Percentiles rank a stretch among this genome's conserved stretches.
Evolutionary conservation across 306 rosid species (phyloP).

Genomic region (Adenanthera pavonina): DNA sequence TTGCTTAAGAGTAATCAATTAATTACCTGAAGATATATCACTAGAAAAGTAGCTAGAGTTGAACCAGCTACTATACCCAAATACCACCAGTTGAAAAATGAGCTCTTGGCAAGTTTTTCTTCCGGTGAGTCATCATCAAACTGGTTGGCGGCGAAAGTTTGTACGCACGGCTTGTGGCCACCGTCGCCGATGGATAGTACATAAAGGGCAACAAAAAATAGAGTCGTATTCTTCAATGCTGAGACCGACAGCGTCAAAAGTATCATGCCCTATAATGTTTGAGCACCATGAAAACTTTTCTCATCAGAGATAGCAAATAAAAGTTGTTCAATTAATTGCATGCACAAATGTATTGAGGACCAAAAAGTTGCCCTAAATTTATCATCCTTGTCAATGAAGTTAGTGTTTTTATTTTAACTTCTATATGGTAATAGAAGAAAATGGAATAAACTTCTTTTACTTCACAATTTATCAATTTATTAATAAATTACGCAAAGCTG

Average conservation of each 20-base stretch:
- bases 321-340: too few relatives aligned
- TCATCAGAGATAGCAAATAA: neutral
- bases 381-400: too few relatives aligned
- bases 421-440: too few relatives aligned
- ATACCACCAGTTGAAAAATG: conserved; percentile 84
- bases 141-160: conserved; percentile 88
- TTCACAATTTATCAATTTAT: too few relatives aligned
- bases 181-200: conserved; percentile 70
- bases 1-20: neutral
- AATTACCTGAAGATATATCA: conserved; percentile 70
- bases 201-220: conserved; percentile 62
- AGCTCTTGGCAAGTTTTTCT: conserved; percentile 61
- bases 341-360: too few relatives aligned
- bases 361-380: too few relatives aligned
- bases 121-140: conserved; percentile 66
- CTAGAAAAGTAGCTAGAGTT: conserved; percentile 51
- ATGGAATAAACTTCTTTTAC: too few relatives aligned
- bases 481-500: too few relatives aligned
- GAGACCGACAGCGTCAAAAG: conserved; percentile 63
- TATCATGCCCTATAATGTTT: conserved; percentile 54
- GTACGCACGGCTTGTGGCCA: conserved; percentile 80
- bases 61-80: conserved; percentile 65
- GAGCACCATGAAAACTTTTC: conserved; percentile 12
- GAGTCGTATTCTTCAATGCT: conserved; percentile 31
- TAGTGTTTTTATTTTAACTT: too few relatives aligned